Base-by-base conservation (phyloP, 1,284 basidiomycete species). In the Wallemia hederae region DNA sequence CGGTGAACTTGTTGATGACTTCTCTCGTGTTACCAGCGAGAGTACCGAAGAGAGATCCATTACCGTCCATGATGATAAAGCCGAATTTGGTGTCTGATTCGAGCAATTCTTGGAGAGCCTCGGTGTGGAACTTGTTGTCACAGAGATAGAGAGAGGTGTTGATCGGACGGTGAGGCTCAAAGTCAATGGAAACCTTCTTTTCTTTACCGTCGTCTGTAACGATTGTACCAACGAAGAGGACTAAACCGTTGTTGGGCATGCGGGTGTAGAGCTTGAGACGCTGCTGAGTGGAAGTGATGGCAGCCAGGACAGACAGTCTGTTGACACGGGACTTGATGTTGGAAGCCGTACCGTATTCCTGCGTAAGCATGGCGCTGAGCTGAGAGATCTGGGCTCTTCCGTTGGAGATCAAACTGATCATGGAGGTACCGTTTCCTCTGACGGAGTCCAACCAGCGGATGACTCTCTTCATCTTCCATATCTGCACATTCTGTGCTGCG, bases 301-400 rank as follows among this genome's bases (percentile, higher is more conserved):
- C 94, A 58, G 92, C 88, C 59, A 98, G 78, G 26, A 98, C 94
- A 31, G 92, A 99, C 34, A 96, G 79, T 66, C 92, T 81, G 76
- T 98, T 98, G 69, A 99, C 92, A 64, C 94, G 88, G 67, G 90
- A 96, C 73, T 98, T 99, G 78, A 99, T 99, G 76, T 98, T 98
- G 64, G 90, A 94, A 19, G 90, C 90, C 11, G 88, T 91, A 63
- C 88, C 92, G 70, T 94, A 97, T 73, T 98, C 92, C 71, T 94
- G 89, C 62, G 92, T 97, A 70, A 98, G 80, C 91, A 98, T 96
- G 64, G 81, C 83, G 60, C 82, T 83, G 63, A 85, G 82, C 66
- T 91, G 84, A 59, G 91, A 91, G 70, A 98, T 86, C 80, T 97
- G 92, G 71, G 94, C 89, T 80, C 74, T 64, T 65, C 88, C 87